These are phyloP conservation scores for Rugonectria rugulosa DNA, from an alignment of 2,329 filamentous ascomycete species.

Conservation along the genomic window DNA sequence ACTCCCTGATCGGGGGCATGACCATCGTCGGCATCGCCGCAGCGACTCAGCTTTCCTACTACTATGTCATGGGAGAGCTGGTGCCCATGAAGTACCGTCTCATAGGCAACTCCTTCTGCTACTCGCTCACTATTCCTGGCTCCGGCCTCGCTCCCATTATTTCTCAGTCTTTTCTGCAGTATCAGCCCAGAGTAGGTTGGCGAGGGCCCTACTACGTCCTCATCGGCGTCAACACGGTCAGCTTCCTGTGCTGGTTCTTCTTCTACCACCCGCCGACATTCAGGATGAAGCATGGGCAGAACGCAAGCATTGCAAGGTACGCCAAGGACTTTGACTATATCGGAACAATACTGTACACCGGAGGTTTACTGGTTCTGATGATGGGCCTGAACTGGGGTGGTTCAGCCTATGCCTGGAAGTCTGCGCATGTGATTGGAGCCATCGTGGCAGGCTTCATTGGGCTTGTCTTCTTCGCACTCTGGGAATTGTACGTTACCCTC, in stretches of 20 bases:
- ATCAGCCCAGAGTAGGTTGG: slow-evolving; percentile 39
- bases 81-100: slow-evolving; percentile 48
- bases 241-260: slow-evolving; percentile 40
- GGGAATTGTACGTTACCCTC: slow-evolving; percentile 37
- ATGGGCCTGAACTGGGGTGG: slow-evolving; percentile 45
- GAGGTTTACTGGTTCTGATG: slow-evolving; percentile 41
- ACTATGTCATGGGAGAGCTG: slow-evolving; percentile 47
- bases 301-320: slow-evolving; percentile 33
- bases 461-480: slow-evolving; percentile 37
- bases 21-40: slow-evolving; percentile 47
- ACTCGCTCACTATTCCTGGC: slow-evolving; percentile 42
- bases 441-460: slow-evolving; percentile 39
- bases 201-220: slow-evolving; percentile 41
- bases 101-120: slow-evolving; percentile 42
- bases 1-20: slow-evolving; percentile 46
- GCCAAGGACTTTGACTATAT: slow-evolving; percentile 44
- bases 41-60: slow-evolving; percentile 47
- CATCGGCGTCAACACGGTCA: slow-evolving; percentile 39
- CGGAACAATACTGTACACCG: slow-evolving; percentile 41
- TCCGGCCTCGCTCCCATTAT: slow-evolving; percentile 40
- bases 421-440: slow-evolving; percentile 39
- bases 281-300: slow-evolving; percentile 39
- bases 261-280: slow-evolving; percentile 47
- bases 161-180: slow-evolving; percentile 36
- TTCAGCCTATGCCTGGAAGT: slow-evolving; percentile 43